phyloP scores from a whole-genome alignment of 768 basidiomycete genomes.

The Collybia nuda region DNA sequence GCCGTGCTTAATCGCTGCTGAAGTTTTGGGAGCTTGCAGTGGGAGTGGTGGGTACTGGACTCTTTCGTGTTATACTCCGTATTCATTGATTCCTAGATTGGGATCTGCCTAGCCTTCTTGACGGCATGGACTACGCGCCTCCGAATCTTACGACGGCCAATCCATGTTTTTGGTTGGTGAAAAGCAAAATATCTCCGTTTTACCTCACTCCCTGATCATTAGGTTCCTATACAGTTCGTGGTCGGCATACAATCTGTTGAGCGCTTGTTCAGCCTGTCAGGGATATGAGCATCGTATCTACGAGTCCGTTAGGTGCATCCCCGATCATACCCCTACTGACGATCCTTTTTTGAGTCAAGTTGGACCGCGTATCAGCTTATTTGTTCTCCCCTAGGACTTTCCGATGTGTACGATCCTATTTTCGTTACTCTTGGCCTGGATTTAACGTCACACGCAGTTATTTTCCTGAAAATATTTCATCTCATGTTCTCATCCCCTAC shows the following conservation, averaged over 20 bases:
- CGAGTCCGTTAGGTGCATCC: slow-evolving; percentile 26
- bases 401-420: not conserved
- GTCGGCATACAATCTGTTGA: slow-evolving; percentile 55
- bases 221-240: slow-evolving; percentile 40
- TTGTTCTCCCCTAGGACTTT: not conserved
- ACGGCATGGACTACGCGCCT: slow-evolving; percentile 15
- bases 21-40: slow-evolving; percentile 32
- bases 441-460: slow-evolving; percentile 19
- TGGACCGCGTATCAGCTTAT: slow-evolving; percentile 18
- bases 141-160: slow-evolving; percentile 22
- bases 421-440: too few relatives aligned
- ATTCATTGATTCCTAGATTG: slow-evolving; percentile 21
- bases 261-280: slow-evolving; percentile 53
- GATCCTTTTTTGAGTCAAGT: slow-evolving; percentile 8
- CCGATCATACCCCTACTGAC: not conserved
- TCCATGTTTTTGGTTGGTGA: slow-evolving; percentile 37
- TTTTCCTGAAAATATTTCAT: slow-evolving; percentile 38
- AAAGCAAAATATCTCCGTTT: not conserved
- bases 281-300: slow-evolving; percentile 18
- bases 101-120: slow-evolving; percentile 18
- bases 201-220: too few relatives aligned
- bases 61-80: not conserved
- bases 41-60: slow-evolving; percentile 29
- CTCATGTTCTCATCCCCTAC: slow-evolving; percentile 37
- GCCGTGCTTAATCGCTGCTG: slow-evolving; percentile 38